These are phyloP conservation scores for Plasmodium sp. DNA, from an alignment of 169 alveolate species.

Conservation along the genomic window DNA sequence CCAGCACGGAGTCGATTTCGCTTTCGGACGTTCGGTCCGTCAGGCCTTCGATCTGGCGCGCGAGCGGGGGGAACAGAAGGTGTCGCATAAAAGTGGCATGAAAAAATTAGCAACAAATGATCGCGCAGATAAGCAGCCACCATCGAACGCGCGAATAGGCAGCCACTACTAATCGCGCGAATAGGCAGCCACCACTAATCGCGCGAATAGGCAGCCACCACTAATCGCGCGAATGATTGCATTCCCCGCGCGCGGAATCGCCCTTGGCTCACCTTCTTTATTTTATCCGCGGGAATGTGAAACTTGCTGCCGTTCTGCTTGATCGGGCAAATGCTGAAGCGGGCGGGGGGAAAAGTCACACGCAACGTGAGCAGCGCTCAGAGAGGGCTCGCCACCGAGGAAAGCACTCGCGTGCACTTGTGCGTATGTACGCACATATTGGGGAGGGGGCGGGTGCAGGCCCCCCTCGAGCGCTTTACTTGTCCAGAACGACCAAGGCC, in stretches of 20 bases:
- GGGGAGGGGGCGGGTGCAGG: background rate
- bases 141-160: too few relatives aligned
- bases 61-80: background rate
- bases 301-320: slow-evolving; percentile 25
- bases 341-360: background rate
- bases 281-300: slow-evolving; percentile 21
- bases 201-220: background rate
- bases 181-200: background rate
- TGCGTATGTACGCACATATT: background rate
- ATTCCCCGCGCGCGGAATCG: background rate
- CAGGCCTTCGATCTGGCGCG: slow-evolving; percentile 29
- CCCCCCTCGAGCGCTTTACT: background rate
- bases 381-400: background rate
- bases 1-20: slow-evolving; percentile 64
- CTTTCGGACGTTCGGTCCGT: slow-evolving; percentile 59
- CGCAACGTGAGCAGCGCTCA: background rate
- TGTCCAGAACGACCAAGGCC: slow-evolving; percentile 64
- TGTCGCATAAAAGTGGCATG: background rate
- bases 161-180: too few relatives aligned
- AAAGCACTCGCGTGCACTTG: background rate
- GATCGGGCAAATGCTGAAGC: slow-evolving; percentile 56
- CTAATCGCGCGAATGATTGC: background rate
- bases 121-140: background rate
- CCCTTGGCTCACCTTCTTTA: slow-evolving; percentile 22
- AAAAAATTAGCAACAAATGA: background rate